phyloP scores from a whole-genome alignment of 2,329 filamentous ascomycete species.

The Penicillium vulpinum region DNA sequence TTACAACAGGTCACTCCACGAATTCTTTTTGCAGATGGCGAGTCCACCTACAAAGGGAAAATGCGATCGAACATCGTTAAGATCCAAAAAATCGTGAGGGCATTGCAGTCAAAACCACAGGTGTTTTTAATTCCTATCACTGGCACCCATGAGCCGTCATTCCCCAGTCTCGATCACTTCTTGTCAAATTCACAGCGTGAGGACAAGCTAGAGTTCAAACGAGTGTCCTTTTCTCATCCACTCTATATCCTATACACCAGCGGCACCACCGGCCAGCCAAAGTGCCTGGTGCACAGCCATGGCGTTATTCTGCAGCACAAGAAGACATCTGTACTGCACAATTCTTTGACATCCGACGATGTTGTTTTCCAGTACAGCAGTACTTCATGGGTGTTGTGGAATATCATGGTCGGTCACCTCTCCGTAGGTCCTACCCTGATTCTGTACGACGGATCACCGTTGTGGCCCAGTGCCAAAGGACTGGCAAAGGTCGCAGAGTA shows the following conservation, averaged over 20 bases:
- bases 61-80: neutral
- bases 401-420: conserved; percentile 48
- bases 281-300: conserved; percentile 50
- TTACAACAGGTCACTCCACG: neutral
- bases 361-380: conserved; percentile 50
- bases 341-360: conserved; percentile 41
- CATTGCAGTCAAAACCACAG: neutral
- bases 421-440: conserved; percentile 44
- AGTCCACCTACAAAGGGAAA: neutral
- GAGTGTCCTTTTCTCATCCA: conserved; percentile 44
- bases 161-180: neutral
- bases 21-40: neutral
- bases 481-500: conserved; percentile 25
- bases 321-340: conserved; percentile 48
- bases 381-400: conserved; percentile 52
- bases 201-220: conserved; percentile 14
- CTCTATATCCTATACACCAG: conserved; percentile 42
- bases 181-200: neutral
- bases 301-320: conserved; percentile 47
- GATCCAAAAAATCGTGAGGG: neutral
- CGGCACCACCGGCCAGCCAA: conserved; percentile 43
- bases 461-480: conserved; percentile 41
- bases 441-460: conserved; percentile 47
- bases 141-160: neutral
- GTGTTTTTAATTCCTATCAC: neutral